phyloP scores from a whole-genome alignment of 2,329 filamentous ascomycete genomes.

The Phyllosticta citriasiana region DNA sequence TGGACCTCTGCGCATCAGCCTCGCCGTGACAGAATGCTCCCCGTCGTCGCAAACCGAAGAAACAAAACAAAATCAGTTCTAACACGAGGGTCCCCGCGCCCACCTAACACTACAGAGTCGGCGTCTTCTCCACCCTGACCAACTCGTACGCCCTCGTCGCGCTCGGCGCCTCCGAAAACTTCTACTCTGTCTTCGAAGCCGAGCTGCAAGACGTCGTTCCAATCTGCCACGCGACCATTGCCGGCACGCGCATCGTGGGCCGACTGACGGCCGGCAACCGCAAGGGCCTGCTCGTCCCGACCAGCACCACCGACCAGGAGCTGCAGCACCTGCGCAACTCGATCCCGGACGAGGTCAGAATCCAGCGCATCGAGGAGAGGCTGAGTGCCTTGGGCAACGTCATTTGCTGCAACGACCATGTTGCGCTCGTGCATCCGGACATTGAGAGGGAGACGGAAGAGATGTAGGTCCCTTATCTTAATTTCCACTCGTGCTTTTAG shows the following conservation, averaged over 20 bases:
- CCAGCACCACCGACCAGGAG: slow-evolving; percentile 94
- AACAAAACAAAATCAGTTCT: slow-evolving; percentile 2
- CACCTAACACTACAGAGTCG: slow-evolving; percentile 52
- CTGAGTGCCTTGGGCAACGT: slow-evolving; percentile 94
- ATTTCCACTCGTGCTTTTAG: background rate
- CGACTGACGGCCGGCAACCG: slow-evolving; percentile 93
- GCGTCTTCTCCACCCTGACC: slow-evolving; percentile 92
- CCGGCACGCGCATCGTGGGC: slow-evolving; percentile 90
- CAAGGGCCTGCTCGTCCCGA: slow-evolving; percentile 92
- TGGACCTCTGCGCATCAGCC: slow-evolving; percentile 12
- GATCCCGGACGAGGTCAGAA: slow-evolving; percentile 82
- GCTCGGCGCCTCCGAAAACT: slow-evolving; percentile 93
- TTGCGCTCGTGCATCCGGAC: slow-evolving; percentile 91
- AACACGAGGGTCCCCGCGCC: background rate
- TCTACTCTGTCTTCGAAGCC: slow-evolving; percentile 97
- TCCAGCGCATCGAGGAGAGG: slow-evolving; percentile 95
- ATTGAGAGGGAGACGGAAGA: slow-evolving; percentile 97
- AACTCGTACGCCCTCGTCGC: slow-evolving; percentile 95
- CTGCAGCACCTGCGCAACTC: slow-evolving; percentile 94
- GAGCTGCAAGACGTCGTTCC: slow-evolving; percentile 96
- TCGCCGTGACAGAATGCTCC: background rate
- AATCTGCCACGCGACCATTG: slow-evolving; percentile 93
- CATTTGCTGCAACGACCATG: slow-evolving; percentile 93
- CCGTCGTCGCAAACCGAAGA: background rate
- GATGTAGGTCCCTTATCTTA: slow-evolving; percentile 43